Conservation (phyloP, 108 stramenopile genomes). For the Cyclostephanos invisitatus region DNA sequence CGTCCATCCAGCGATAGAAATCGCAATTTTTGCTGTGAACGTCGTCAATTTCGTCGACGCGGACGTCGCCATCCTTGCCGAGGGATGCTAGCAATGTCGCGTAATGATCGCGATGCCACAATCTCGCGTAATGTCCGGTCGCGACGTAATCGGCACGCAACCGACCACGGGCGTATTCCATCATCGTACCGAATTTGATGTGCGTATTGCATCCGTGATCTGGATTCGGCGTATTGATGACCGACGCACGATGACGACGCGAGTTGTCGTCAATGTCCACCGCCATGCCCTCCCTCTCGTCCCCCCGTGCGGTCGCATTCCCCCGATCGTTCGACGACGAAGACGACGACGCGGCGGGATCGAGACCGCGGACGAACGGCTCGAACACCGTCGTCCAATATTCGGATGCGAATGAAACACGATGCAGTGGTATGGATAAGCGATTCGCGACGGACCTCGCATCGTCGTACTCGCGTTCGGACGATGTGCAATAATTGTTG, state of each 20-base stretch:
- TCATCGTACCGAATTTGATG: conserved; percentile 93
- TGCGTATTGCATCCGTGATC: conserved; percentile 91
- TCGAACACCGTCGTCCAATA: conserved; percentile 95
- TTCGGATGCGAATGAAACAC: conserved; percentile 79
- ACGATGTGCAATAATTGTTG: conserved; percentile 23
- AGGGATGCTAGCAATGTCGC: neutral
- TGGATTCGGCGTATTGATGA: conserved; percentile 83
- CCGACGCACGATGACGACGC: neutral
- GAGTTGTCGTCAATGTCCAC: neutral
- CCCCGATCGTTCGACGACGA: neutral
- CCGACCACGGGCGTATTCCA: conserved; percentile 58
- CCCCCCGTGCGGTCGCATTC: too few species aligned
- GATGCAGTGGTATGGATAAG: conserved; percentile 72
- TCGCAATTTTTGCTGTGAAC: too few species aligned
- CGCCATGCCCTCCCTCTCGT: neutral
- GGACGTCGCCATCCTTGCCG: neutral
- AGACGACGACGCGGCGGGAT: neutral
- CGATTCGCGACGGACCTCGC: conserved; percentile 77
- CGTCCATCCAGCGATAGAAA: conserved; percentile 35
- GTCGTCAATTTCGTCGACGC: conserved; percentile 13
- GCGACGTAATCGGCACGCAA: conserved; percentile 71
- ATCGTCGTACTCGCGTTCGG: conserved; percentile 85
- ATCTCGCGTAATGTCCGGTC: conserved; percentile 92
- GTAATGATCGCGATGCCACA: conserved; percentile 58
- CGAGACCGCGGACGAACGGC: conserved; percentile 75